Conservation (phyloP, 2,329 filamentous ascomycete species). For the Mycosphaerella arachidis region DNA sequence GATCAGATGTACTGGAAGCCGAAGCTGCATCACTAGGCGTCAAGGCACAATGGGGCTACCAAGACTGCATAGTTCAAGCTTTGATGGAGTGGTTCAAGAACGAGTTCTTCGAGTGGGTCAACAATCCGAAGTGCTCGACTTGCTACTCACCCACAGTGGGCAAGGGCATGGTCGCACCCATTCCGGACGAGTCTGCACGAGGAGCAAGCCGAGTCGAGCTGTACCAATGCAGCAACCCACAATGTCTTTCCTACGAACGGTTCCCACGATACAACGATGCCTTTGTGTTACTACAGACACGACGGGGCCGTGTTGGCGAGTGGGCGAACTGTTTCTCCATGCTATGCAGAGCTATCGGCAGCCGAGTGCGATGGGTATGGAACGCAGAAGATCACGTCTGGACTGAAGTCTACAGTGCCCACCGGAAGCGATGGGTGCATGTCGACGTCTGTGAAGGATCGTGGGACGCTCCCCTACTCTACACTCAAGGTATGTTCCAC, state of each 20-base stretch:
- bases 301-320: constrained; percentile 82
- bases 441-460: constrained; percentile 91
- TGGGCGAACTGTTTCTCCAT: constrained; percentile 99
- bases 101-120: constrained; percentile 93
- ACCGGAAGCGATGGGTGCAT: constrained; percentile 92
- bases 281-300: constrained; percentile 82
- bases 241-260: constrained; percentile 75
- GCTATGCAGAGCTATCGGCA: constrained; percentile 89
- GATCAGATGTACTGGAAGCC: constrained; percentile 79
- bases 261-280: constrained; percentile 95
- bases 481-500: constrained; percentile 66
- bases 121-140: constrained; percentile 80
- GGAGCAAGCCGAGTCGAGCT: constrained; percentile 84
- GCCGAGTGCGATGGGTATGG: constrained; percentile 94
- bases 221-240: constrained; percentile 74
- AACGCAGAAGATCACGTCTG: constrained; percentile 96
- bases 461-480: constrained; percentile 90
- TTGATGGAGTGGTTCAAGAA: constrained; percentile 94
- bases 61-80: constrained; percentile 90
- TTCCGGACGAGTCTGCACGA: constrained; percentile 82
- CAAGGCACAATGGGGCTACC: constrained; percentile 89
- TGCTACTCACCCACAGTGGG: constrained; percentile 80
- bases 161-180: constrained; percentile 76
- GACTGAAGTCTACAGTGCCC: constrained; percentile 95
- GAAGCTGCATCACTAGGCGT: constrained; percentile 78